phyloP scores from a whole-genome alignment of 768 basidiomycete species.

The Trametes cinnabarina region DNA sequence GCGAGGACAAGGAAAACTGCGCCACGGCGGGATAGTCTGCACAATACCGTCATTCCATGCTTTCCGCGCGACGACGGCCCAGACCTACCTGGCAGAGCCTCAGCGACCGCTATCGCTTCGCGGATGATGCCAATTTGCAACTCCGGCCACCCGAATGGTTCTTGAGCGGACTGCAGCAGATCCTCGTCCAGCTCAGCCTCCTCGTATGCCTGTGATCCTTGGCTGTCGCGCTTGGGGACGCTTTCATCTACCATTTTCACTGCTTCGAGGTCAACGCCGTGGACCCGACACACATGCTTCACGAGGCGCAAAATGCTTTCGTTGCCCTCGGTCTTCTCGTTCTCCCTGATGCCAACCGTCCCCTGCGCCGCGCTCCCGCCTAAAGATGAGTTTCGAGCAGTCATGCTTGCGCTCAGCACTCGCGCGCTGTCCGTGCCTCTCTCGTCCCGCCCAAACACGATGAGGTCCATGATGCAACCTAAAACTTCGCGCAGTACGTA shows the following conservation, averaged over 20 bases:
- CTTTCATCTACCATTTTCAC: conserved; percentile 46
- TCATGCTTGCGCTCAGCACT: conserved; percentile 45
- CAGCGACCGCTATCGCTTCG: conserved; percentile 88
- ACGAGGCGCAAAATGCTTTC: conserved; percentile 74
- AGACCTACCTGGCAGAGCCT: conserved; percentile 79
- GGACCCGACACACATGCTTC: conserved; percentile 69
- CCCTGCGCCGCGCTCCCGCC: conserved; percentile 38
- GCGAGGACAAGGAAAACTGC: conserved; percentile 84
- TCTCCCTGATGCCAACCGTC: conserved; percentile 66
- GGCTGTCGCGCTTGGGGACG: conserved; percentile 1
- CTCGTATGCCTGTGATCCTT: not conserved
- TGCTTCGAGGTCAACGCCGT: conserved; percentile 80
- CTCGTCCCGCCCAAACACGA: conserved; percentile 84
- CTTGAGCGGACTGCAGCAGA: conserved; percentile 37
- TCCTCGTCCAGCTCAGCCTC: conserved; percentile 38
- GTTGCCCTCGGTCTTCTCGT: conserved; percentile 78
- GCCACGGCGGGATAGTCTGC: conserved; percentile 83
- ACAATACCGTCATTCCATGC: not conserved
- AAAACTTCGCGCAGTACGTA: conserved; percentile 84
- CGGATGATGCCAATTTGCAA: conserved; percentile 91
- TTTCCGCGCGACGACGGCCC: not conserved
- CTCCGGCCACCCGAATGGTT: conserved; percentile 89
- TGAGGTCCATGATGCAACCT: conserved; percentile 77
- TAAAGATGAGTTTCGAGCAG: conserved; percentile 45
- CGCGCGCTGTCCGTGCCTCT: conserved; percentile 43